phyloP scores from a whole-genome alignment of 2,329 filamentous ascomycete species.

The Grosmannia huntii region DNA sequence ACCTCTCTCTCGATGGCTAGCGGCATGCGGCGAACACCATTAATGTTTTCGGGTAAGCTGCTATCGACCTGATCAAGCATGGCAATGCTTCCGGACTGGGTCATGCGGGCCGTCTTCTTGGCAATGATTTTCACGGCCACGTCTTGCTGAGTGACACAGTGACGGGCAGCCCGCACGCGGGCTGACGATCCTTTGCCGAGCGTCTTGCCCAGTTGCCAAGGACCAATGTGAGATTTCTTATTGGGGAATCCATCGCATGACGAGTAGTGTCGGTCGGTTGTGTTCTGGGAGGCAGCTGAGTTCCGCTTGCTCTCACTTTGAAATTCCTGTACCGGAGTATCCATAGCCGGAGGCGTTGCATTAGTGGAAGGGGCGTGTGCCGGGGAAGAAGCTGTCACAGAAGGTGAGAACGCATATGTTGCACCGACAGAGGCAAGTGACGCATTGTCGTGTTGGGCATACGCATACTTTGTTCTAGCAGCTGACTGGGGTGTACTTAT shows the following conservation, averaged over 20 bases:
- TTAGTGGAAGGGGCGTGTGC: neutral
- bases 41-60: slow-evolving; percentile 38
- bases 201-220: slow-evolving; percentile 84
- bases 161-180: slow-evolving; percentile 72
- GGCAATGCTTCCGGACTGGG: slow-evolving; percentile 74
- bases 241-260: slow-evolving; percentile 17
- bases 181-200: slow-evolving; percentile 85
- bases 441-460: neutral
- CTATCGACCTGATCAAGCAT: slow-evolving; percentile 65
- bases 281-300: slow-evolving; percentile 18
- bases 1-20: slow-evolving; percentile 89
- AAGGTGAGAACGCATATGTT: neutral
- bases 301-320: slow-evolving; percentile 14
- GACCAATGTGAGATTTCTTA: slow-evolving; percentile 67
- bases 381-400: neutral
- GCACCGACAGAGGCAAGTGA: neutral
- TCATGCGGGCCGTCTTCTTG: slow-evolving; percentile 64
- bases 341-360: neutral
- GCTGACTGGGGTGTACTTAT: slow-evolving; percentile 9
- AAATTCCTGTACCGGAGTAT: no score
- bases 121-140: slow-evolving; percentile 95
- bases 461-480: neutral
- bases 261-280: slow-evolving; percentile 21
- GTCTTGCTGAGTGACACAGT: slow-evolving; percentile 62
- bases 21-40: slow-evolving; percentile 60